These are phyloP conservation scores for Chaetomium globosum DNA, from an alignment of 2,329 filamentous ascomycete genomes.

Conservation along the genomic window DNA sequence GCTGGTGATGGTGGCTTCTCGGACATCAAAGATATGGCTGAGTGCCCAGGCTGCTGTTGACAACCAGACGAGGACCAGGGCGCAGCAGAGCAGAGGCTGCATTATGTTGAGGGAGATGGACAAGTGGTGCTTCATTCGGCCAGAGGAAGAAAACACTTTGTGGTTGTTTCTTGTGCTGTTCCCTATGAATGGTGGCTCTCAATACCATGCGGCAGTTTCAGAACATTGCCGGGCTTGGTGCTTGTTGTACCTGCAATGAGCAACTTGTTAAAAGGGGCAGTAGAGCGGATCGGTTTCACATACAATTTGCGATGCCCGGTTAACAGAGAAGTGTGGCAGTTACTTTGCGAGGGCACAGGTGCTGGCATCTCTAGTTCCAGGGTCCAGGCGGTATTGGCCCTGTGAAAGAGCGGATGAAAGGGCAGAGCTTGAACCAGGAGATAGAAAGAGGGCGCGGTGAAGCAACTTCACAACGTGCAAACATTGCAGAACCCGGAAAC, in stretches of 20 bases:
- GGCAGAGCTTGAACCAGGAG: not conserved
- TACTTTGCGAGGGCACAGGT: too few relatives aligned
- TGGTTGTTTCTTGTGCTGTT: not conserved
- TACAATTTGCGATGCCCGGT: too few relatives aligned
- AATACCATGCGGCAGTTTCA: not conserved
- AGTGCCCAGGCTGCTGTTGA: conserved; percentile 14
- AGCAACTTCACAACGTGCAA: not conserved
- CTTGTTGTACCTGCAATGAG: too few relatives aligned
- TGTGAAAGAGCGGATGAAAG: not conserved
- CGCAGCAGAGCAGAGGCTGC: not conserved
- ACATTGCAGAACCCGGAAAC: not conserved
- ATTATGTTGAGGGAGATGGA: not conserved
- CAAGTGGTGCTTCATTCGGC: not conserved
- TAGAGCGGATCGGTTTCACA: too few relatives aligned
- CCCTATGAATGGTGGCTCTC: not conserved
- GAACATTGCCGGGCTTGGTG: not conserved
- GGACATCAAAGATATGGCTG: conserved; percentile 50
- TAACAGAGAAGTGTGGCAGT: too few relatives aligned
- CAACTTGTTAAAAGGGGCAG: too few relatives aligned
- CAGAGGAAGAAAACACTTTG: not conserved
- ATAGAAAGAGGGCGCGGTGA: not conserved
- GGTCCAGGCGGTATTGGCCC: not conserved
- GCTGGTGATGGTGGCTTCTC: conserved; percentile 61
- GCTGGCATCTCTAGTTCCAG: not conserved
- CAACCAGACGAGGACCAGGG: conserved; percentile 8